Evolutionary conservation across 148 eudicot genomes (phyloP), one percentile per base, ranked within the genome.

Genomic region (Oxyria digyna): DNA sequence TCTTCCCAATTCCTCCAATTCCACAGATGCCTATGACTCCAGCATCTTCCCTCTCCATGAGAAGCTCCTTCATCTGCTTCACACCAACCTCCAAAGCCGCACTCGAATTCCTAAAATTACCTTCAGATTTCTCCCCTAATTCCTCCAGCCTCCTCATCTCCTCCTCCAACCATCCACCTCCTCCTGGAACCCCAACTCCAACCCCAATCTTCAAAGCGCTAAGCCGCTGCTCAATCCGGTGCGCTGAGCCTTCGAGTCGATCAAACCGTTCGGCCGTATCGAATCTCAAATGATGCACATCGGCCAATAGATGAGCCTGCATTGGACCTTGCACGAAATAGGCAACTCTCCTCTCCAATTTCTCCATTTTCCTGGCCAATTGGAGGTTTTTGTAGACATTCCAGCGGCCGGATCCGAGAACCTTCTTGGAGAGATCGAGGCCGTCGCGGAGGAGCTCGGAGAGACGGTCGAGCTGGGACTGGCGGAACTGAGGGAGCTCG

Each of bases 1-100:
- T 91, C 72, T 91, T 91, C 8, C 97, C 97, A 81, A 87, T 89
- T 1, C 97, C 97, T 12, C 93, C 96, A 72, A 89, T 87, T 69
- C 97, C 97, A 80, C 74, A 79, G 72, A 91, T 76, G 29, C 93
- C 96, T 62, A 85, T 29, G 71, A 89, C 91, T 0, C 37, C 38
- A 12, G 52, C 70, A 41, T 74, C 75, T 6, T 76, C 78, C 43
- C 73, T 74, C 50, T 54, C 87, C 48, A 82, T 70, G 8, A 91
- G 31, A 89, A 91, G 78, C 75, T 91, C 91, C 79, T 82, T 91
- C 18, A 87, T 84, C 65, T 82, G 87, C 72, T 75, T 80, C 75
- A 84, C 85, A 40, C 91, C 97, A 29, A 84, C 43, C 46, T 85
- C 91, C 76, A 91, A 55, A 55, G 81, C 88, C 37, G 71, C 73